Base-by-base conservation (phyloP, 208 protist genomes). In the Zelonia costaricensis region DNA sequence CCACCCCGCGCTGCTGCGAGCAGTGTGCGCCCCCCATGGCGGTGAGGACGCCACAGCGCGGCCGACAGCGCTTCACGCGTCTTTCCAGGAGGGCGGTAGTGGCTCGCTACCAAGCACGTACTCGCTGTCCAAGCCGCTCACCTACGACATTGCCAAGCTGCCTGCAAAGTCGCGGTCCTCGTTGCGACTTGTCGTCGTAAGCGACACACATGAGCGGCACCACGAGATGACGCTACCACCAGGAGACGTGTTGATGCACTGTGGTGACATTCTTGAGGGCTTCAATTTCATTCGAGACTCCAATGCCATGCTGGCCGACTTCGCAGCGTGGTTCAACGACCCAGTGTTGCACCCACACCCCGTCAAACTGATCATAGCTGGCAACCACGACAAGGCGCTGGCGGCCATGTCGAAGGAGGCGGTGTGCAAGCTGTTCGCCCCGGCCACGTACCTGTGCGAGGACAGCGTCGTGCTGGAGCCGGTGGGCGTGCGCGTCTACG, bases 311-410 rank as follows among this genome's bases (percentile, higher is more conserved):
- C 28, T 89, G 5, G 31, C 36, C 10, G 73, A 88, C 58, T 94
- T 97, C 57, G 68, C 77, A 31, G 49, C 30, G 6, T 97, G 83
- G 78, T 49, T 97, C 49, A 75, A 62, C 16, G 66, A 58, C 31
- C 38, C 36, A 6, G 40, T 38, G 28, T 46, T 74, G 7, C 90
- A 88, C 31, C 89, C 92, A 10, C 86, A 95, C 57, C 46, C 69
- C 1, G 78, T 90, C 28, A 97, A 97, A 65, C 55, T 97, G 16
- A 42, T 93, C 39, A 92, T 97, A 31, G 88, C 65, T 0, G 92
- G 92, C 16, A 97, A 97, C 60, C 89, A 95, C 65, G 92, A 95
- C 54, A 73, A 49, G 9, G 42, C 49, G 1, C 51, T 91, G 6
- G 55, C 60, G 20, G 40, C 57, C 15, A 62, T 78, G 68, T 49